These are phyloP conservation scores for Xylaria sp. DNA, from an alignment of 2,329 filamentous ascomycete species.

Conservation along the genomic window DNA sequence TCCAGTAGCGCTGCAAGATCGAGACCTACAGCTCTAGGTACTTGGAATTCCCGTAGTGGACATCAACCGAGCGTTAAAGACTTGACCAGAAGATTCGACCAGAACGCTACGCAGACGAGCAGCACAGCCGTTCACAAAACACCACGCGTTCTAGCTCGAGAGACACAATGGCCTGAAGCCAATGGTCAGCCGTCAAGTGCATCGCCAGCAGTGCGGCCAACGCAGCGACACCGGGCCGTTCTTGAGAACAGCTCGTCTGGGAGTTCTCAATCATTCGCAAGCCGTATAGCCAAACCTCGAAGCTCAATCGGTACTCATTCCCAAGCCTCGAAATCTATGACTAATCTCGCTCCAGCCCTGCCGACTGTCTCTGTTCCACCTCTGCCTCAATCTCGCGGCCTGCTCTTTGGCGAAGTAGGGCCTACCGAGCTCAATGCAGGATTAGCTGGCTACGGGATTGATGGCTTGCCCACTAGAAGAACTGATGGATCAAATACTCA, in stretches of 20 bases:
- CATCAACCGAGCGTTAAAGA: constrained; percentile 80
- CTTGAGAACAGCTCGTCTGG: constrained; percentile 64
- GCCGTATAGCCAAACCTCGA: constrained; percentile 67
- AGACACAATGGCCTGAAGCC: constrained; percentile 39
- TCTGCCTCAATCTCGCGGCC: constrained; percentile 56
- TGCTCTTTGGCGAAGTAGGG: constrained; percentile 80
- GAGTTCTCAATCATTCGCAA: constrained; percentile 69
- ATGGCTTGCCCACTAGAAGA: constrained; percentile 64
- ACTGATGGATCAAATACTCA: constrained; percentile 78
- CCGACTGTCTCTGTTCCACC: constrained; percentile 46
- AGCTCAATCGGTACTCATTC: constrained; percentile 50
- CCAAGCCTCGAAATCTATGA: constrained; percentile 58
- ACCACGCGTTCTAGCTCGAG: constrained; percentile 30
- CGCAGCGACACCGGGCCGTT: constrained; percentile 60
- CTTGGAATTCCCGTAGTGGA: constrained; percentile 46
- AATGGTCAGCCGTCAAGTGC: constrained; percentile 52
- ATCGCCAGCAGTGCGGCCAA: constrained; percentile 48
- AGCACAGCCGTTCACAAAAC: constrained; percentile 51
- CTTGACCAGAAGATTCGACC: constrained; percentile 81
- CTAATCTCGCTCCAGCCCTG: constrained; percentile 53
- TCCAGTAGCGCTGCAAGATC: constrained; percentile 48
- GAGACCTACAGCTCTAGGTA: constrained; percentile 46
- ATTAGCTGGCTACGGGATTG: constrained; percentile 71
- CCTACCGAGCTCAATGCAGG: constrained; percentile 66
- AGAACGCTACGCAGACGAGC: constrained; percentile 56